These are phyloP conservation scores for Aciculosporium take DNA, from an alignment of 2,329 filamentous ascomycete species.

Conservation along the genomic window DNA sequence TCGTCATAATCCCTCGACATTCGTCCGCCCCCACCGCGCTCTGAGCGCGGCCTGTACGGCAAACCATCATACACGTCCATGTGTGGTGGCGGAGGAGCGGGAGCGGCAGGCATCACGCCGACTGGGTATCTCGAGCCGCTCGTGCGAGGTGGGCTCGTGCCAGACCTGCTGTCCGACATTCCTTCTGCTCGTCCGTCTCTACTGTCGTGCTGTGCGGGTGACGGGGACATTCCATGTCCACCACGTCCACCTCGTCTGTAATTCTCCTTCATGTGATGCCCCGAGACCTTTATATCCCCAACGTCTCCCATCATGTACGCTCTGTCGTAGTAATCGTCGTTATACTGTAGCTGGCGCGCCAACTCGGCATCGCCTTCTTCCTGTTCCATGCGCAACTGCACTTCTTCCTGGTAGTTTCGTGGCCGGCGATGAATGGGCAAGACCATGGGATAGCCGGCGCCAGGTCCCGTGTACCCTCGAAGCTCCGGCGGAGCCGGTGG, in stretches of 20 bases:
- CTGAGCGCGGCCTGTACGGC: slow-evolving; percentile 16
- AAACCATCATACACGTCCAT: slow-evolving; percentile 20
- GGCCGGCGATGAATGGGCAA: slow-evolving; percentile 13
- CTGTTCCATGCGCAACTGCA: slow-evolving; percentile 30
- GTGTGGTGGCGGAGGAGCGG: slow-evolving; percentile 8
- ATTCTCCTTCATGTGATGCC: slow-evolving; percentile 48
- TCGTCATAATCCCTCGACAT: slow-evolving; percentile 19
- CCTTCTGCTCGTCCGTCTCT: slow-evolving; percentile 31
- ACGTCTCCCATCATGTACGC: slow-evolving; percentile 19
- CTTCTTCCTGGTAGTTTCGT: slow-evolving; percentile 31
- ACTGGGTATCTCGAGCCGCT: slow-evolving; percentile 18
- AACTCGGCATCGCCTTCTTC: slow-evolving; percentile 30
- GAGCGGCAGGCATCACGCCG: slow-evolving; percentile 11
- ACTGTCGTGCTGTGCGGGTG: slow-evolving; percentile 1
- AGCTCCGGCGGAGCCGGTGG: slow-evolving; percentile 19
- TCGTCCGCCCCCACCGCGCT: slow-evolving; percentile 15
- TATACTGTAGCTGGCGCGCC: slow-evolving; percentile 13
- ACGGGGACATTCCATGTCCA: background rate
- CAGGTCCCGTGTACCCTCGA: slow-evolving; percentile 8
- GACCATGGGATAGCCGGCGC: slow-evolving; percentile 6
- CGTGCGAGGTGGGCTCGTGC: slow-evolving; percentile 19
- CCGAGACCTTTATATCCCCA: slow-evolving; percentile 32
- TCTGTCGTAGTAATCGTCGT: slow-evolving; percentile 25
- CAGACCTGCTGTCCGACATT: slow-evolving; percentile 28
- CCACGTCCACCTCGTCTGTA: slow-evolving; percentile 22